A percentile compares a stretch with the other conserved stretches of the same genome.
Conservation (phyloP, 768 basidiomycete species). For the Pleurotus tuber-regium region DNA sequence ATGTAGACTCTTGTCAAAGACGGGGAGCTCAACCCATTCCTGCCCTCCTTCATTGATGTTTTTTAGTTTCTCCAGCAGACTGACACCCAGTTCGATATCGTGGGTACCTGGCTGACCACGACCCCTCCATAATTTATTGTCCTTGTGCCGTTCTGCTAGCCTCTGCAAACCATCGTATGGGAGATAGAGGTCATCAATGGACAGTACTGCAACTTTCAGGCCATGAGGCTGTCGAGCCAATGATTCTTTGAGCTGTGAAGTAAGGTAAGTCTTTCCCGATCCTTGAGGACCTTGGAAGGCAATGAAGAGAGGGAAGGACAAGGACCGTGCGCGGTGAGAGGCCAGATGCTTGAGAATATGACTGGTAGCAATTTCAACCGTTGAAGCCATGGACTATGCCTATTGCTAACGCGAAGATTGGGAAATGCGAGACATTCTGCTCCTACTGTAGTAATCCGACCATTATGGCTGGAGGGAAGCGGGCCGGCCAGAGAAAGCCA, state of each 20-base stretch:
- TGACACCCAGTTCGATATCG: constrained; percentile 65
- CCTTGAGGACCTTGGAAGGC: constrained; percentile 94
- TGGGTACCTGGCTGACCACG: constrained; percentile 95
- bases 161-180: constrained; percentile 57
- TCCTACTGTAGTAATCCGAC: too few relatives aligned
- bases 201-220: constrained; percentile 61
- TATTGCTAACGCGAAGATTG: background rate
- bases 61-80: constrained; percentile 50
- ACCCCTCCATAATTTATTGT: constrained; percentile 70
- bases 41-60: constrained; percentile 14
- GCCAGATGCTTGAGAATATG: constrained; percentile 5
- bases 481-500: background rate
- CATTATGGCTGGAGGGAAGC: too few relatives aligned
- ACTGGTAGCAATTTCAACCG: background rate
- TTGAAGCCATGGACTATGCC: background rate
- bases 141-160: constrained; percentile 53
- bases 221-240: constrained; percentile 43
- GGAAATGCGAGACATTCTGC: too few relatives aligned
- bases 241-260: constrained; percentile 48
- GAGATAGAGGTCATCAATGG: constrained; percentile 86
- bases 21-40: constrained; percentile 54
- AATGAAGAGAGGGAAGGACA: constrained; percentile 65
- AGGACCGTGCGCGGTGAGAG: background rate
- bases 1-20: constrained; percentile 85
- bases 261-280: constrained; percentile 85